Conservation (phyloP, 495 filamentous ascomycete genomes). For the Podospora pseudocomata region DNA sequence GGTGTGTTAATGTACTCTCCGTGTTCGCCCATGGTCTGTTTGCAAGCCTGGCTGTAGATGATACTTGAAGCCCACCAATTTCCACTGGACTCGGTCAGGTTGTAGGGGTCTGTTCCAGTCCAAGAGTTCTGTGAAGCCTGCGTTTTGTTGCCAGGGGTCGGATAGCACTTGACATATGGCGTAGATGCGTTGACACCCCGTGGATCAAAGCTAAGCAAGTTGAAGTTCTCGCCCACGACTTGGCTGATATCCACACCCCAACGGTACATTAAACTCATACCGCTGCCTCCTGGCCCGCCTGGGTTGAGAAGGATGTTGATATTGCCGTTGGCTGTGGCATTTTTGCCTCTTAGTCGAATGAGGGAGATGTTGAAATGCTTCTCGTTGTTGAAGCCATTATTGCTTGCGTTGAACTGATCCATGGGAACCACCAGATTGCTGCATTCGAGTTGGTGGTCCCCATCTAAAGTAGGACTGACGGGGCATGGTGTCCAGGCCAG, state of each 20-base stretch:
- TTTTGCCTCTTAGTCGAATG: conserved; percentile 37
- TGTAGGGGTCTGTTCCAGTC: neutral
- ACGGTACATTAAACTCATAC: conserved; percentile 35
- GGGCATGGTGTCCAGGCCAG: conserved; percentile 42
- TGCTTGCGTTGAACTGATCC: conserved; percentile 40
- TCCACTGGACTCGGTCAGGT: conserved; percentile 34
- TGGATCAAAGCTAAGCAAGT: conserved; percentile 46
- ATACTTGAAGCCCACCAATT: conserved; percentile 40
- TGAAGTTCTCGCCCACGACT: conserved; percentile 43
- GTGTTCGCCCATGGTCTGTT: conserved; percentile 42
- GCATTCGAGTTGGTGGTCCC: conserved; percentile 33
- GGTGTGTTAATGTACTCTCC: conserved; percentile 45
- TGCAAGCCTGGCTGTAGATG: conserved; percentile 38
- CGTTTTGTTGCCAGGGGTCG: conserved; percentile 10
- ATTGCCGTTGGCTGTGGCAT: conserved; percentile 31
- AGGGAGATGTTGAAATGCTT: conserved; percentile 42
- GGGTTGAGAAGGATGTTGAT: conserved; percentile 44
- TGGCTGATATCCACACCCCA: conserved; percentile 31
- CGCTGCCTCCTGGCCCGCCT: conserved; percentile 45
- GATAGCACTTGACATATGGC: conserved; percentile 40
- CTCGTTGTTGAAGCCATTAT: conserved; percentile 25
- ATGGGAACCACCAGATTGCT: conserved; percentile 41
- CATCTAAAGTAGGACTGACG: neutral
- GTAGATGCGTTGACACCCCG: conserved; percentile 43
- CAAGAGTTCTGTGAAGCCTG: neutral